Evolutionary conservation across 129 eudicot genomes (phyloP).

Genomic region (Chrysanthemum makinoi): DNA sequence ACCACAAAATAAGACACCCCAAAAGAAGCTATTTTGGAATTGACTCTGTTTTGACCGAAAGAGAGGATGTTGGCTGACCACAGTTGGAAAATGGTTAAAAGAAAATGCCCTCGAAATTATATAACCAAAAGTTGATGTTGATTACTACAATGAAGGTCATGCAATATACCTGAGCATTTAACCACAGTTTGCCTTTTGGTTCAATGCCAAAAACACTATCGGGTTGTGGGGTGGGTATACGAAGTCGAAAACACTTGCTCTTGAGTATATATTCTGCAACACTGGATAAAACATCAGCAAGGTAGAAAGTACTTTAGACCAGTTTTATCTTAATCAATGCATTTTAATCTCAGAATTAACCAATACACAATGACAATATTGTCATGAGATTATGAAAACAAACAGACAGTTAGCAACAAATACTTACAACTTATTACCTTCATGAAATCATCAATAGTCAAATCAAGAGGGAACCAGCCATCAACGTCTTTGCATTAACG

Average conservation of each 20-base stretch:
- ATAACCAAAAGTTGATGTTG: too few relatives aligned
- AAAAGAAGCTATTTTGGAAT: too few relatives aligned
- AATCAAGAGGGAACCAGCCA: constrained; percentile 80
- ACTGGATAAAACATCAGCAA: constrained; percentile 41
- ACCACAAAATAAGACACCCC: too few relatives aligned
- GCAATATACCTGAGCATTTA: constrained; percentile 71
- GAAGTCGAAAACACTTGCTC: constrained; percentile 52
- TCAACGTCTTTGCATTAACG: constrained; percentile 51
- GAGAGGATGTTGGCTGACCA: too few relatives aligned
- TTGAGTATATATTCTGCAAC: constrained; percentile 49
- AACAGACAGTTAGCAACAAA: background rate
- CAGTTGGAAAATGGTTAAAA: too few relatives aligned
- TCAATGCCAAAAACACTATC: constrained; percentile 33
- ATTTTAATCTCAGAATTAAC: too few relatives aligned
- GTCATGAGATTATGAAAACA: background rate
- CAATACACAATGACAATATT: too few relatives aligned
- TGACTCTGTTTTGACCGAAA: too few relatives aligned
- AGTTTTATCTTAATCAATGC: too few relatives aligned
- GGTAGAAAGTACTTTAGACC: too few relatives aligned
- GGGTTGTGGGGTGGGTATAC: constrained; percentile 29
- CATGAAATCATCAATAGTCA: constrained; percentile 31
- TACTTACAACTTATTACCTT: constrained; percentile 57
- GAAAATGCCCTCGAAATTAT: too few relatives aligned
- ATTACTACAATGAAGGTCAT: background rate
- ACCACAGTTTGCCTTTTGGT: constrained; percentile 51